A percentile compares a stretch with the other conserved stretches of the same genome.
Conservation (phyloP, 257 asterid genomes). For the Solanum okadae region DNA sequence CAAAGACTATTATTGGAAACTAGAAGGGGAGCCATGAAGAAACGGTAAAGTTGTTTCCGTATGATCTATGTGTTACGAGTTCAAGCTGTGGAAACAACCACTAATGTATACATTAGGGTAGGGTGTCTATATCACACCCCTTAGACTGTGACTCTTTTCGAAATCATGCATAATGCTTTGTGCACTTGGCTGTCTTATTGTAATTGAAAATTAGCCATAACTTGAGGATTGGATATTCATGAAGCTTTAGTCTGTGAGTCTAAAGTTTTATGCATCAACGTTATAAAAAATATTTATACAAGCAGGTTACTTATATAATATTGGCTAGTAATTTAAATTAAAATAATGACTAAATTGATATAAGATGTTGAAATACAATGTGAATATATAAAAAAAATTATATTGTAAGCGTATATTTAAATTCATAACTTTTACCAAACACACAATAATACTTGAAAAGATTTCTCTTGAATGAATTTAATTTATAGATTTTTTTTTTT, state of each 20-base stretch:
- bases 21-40: background rate
- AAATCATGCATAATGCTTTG: background rate
- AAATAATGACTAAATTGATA: background rate
- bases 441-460: too few relatives aligned
- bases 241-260: background rate
- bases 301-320: background rate
- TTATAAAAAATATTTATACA: background rate
- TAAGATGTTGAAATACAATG: background rate
- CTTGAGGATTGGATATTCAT: background rate
- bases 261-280: background rate
- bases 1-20: background rate
- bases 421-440: too few relatives aligned
- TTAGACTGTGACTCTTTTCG: accelerated
- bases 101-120: background rate
- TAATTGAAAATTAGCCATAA: background rate
- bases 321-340: background rate
- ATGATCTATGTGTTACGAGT: background rate
- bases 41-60: background rate
- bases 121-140: background rate
- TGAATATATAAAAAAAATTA: background rate
- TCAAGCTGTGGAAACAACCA: background rate
- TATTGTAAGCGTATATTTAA: background rate
- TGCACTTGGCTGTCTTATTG: background rate
- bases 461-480: background rate
- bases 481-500: too few relatives aligned